Base-by-base conservation (phyloP, 495 filamentous ascomycete species). In the Durotheca rogersii region DNA sequence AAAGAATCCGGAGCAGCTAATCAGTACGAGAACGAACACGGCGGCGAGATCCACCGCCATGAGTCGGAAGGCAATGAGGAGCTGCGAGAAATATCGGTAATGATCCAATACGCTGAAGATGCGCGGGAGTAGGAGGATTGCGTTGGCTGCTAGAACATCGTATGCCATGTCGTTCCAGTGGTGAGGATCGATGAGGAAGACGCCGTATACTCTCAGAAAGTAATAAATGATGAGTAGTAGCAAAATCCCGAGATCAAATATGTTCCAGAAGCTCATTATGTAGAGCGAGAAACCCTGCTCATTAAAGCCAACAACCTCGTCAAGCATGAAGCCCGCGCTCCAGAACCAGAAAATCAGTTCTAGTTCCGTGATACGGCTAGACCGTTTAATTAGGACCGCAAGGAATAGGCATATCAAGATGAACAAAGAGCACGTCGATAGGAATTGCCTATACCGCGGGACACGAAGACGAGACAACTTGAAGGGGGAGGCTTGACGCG, bases 271-370 rank as follows among this genome's bases (percentile, higher is more conserved):
- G 65, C 88, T 94, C 85, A 95, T 89, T 55, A 95, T 84, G 69
- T 95, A 96, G 7, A 96, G 78, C 40, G 89, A 89, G 63, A 96
- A 93, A 5, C 91, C 91, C 61, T 94, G 87, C 62, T 95, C 90
- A 55, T 89, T 92, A 74, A 94, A 94, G 5, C 89, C 89, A 20
- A 93, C 87, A 33, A 95, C 75, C 66, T 95, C 90, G 59, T 94
- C 89, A n/a, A 96, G 84, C 88, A 96, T 94, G 67, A 92, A 96
- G 2, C 91, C 91, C 16, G 88, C 87, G 62, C 88, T 92, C 91
- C 91, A 96, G 65, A 96, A 85, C 91, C 91, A 96, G 65, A 96
- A 96, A 7, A 93, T 58, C 15, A 95, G 66, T 66, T 96, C 91
- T 6, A 95, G 68, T 2, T 80, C 73, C 9, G 89, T 93, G 58